Base-by-base conservation (phyloP, 2,329 filamentous ascomycete genomes). In the Teratosphaeria gauchensis region DNA sequence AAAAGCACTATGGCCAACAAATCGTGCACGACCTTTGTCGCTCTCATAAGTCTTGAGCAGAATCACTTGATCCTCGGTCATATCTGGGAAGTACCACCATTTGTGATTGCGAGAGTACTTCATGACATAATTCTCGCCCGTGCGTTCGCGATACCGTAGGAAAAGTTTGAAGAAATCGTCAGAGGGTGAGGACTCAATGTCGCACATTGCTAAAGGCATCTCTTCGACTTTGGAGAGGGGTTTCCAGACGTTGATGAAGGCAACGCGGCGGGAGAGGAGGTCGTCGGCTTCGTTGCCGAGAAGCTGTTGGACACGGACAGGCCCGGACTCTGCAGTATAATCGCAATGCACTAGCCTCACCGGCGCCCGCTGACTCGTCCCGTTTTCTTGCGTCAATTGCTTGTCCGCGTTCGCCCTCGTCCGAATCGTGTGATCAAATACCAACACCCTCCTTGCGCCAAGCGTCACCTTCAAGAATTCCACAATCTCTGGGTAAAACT, bases 231-330 rank as follows among this genome's bases (percentile, higher is more conserved):
- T 58, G 53, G 65, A 64, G 24, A 80, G 72, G 0, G 78, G 78
- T 30, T 79, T 77, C 78, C 78, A 80, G 35, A 81, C 76, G 56
- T 81, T 81, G 67, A 80, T 75, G 59, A 80, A 80, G 32, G 78
- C 76, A 56, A 76, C 73, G 6, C 78, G 75, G 4, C 75, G 73
- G 19, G 72, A 67, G 5, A 80, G 71, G 0, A 80, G 71, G 30
- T 69, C 62, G 3, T 72, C 66, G 0, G 76, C 77, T 57, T 79
- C 76, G 4, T 74, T 70, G 1, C 74, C 73, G 7, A 80, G 70
- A 38, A 80, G 75, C 62, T 77, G 71, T 1, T 66, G 58, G 5
- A 80, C 77, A 14, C 77, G 75, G 28, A 70, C 67, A 8, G 73
- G 73, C 1, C 75, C 71, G 0, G 77, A 78, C 32, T 71, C 65